A percentile compares a stretch with the other conserved stretches of the same genome.
Evolutionary conservation across 2,329 filamentous ascomycete species (phyloP).

Genomic region (Aureobasidium namibiae): DNA sequence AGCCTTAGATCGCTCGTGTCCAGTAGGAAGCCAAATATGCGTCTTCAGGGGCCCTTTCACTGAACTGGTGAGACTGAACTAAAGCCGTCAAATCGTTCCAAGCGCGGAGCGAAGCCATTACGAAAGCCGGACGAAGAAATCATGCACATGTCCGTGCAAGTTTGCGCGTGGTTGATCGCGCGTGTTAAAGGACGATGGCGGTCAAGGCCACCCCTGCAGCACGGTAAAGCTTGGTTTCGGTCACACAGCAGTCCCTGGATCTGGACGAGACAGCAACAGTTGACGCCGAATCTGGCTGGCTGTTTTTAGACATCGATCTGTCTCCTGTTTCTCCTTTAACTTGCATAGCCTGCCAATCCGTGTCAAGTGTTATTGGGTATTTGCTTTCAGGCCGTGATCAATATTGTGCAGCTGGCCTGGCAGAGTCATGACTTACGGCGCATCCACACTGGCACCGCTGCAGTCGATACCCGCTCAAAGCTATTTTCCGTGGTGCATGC

Average conservation of each 20-base stretch:
- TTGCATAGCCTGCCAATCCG: conserved; percentile 1
- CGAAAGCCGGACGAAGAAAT: background rate
- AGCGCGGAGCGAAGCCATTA: conserved; percentile 1
- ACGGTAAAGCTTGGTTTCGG: conserved; percentile 5
- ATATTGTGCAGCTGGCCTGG: too few species aligned
- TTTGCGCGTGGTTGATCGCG: background rate
- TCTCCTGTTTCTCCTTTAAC: background rate
- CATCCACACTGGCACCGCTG: background rate
- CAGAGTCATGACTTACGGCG: background rate
- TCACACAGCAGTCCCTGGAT: background rate
- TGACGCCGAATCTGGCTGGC: background rate
- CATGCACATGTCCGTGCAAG: background rate
- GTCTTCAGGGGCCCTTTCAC: background rate
- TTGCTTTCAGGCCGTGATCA: background rate
- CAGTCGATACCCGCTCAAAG: background rate
- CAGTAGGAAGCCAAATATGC: conserved; percentile 5
- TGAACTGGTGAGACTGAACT: conserved; percentile 11
- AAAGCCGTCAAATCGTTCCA: background rate
- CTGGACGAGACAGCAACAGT: background rate
- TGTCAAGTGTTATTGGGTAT: background rate
- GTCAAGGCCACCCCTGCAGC: conserved; percentile 7
- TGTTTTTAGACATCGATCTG: background rate
- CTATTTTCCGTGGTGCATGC: background rate
- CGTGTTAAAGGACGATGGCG: conserved; percentile 1
- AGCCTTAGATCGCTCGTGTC: background rate